These are phyloP conservation scores for Linum usitatissimum DNA, from an alignment of 345 rosid genomes.

Conservation along the genomic window DNA sequence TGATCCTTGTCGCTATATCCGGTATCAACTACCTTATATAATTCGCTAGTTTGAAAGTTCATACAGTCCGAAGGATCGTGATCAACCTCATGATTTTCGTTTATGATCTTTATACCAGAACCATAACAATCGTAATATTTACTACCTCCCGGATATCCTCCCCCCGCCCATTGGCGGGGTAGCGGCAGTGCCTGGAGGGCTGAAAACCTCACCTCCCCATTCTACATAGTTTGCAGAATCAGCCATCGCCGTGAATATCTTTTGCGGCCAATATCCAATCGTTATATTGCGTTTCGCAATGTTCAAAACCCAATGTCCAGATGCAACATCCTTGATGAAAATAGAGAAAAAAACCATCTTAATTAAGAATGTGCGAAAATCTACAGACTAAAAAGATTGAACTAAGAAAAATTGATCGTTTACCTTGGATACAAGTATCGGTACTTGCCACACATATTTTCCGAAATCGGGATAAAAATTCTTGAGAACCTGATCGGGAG, in stretches of 20 bases:
- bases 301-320: constrained; percentile 7
- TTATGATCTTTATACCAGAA: too few species aligned
- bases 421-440: neutral
- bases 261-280: constrained; percentile 14
- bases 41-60: too few species aligned
- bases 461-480: too few species aligned
- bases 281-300: neutral
- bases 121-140: too few species aligned
- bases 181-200: constrained; percentile 2
- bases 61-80: too few species aligned
- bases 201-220: constrained; percentile 18
- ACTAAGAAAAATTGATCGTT: neutral
- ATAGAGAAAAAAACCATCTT: too few species aligned
- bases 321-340: constrained; percentile 3
- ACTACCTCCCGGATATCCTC: neutral
- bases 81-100: too few species aligned
- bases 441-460: neutral
- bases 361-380: too few species aligned
- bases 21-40: too few species aligned
- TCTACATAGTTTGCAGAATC: constrained; percentile 5
- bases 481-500: neutral
- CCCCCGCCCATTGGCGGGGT: constrained; percentile 17
- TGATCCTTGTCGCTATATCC: too few species aligned
- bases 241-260: constrained; percentile 3
- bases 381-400: neutral